Base-by-base conservation (phyloP, 2,329 filamentous ascomycete species). In the Colletotrichum karsti region DNA sequence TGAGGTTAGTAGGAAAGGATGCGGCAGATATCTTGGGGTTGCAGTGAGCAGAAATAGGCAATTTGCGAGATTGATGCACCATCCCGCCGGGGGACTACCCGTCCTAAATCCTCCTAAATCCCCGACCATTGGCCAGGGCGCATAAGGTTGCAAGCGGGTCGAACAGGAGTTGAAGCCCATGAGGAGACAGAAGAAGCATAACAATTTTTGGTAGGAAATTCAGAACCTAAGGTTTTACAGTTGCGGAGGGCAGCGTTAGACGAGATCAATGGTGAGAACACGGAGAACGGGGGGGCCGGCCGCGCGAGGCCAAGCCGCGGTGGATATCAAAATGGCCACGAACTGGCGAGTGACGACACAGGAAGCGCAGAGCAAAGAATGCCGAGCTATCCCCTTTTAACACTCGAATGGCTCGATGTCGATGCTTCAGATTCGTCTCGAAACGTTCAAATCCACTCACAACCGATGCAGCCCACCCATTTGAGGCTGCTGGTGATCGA, bases 371-470 rank as follows among this genome's bases (percentile, higher is more conserved):
- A 18, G 44, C 42, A 50, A 28, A 42, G 26, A 42, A 66, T 24
- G 18, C 63, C 64, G 64, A 67, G 37, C 42, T 56, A 63, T 57
- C 20, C 33, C 42, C 56, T 26, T 26, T 28, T 59, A 13, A n/a
- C 22, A 39, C 56, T n/a, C 33, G 35, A 28, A 37, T 63, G 59
- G 59, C 59, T 53, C 64, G 28, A 57, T 67, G 60, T 67, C 53
- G 59, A 53, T 63, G 64, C 64, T 67, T 67, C 64, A 67, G 59
- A 67, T 67, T 58, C 64, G 64, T 67, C 64, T 67, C 59, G 64
- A 67, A 63, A 67, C 37, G 30, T 20, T 22, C 26, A 22, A 44
- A 33, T 51, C 51, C 20, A 30, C 30, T 39, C 59, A 24, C 51
- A 26, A 20, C 18, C 33, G 50, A 37, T 41, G 59, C 59, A 57